These are phyloP conservation scores for Endocalyx cinctus DNA, from an alignment of 2,329 filamentous ascomycete species.

Conservation along the genomic window DNA sequence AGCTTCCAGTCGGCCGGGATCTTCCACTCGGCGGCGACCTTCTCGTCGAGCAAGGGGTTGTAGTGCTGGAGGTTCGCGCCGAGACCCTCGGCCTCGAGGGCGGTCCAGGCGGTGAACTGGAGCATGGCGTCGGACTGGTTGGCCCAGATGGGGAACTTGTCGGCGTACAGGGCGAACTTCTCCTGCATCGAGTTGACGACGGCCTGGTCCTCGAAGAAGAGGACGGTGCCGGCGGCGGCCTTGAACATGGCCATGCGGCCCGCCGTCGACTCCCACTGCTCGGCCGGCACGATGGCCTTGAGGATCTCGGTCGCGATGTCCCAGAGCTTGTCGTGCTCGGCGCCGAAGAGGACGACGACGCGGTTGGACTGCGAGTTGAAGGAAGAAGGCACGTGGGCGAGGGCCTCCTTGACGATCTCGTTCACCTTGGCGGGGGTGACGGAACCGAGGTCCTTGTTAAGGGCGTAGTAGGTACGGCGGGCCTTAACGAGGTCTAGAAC, in stretches of 20 bases:
- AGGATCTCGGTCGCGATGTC: conserved; percentile 62
- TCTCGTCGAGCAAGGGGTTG: conserved; percentile 77
- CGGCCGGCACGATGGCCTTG: conserved; percentile 63
- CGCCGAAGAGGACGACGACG: conserved; percentile 71
- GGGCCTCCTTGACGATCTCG: conserved; percentile 59
- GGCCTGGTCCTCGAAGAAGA: conserved; percentile 80
- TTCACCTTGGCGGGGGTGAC: conserved; percentile 55
- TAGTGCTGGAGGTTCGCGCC: conserved; percentile 92
- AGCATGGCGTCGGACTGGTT: conserved; percentile 77
- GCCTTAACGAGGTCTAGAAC: conserved; percentile 62
- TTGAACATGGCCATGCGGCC: conserved; percentile 51
- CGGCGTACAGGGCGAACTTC: conserved; percentile 68
- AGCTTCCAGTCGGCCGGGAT: conserved; percentile 71
- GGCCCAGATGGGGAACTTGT: conserved; percentile 75
- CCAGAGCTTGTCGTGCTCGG: conserved; percentile 87
- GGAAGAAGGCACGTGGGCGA: conserved; percentile 68
- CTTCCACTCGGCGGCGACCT: conserved; percentile 65
- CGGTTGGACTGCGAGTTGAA: conserved; percentile 90
- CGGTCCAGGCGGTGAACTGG: conserved; percentile 76
- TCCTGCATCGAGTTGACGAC: conserved; percentile 62
- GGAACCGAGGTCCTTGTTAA: conserved; percentile 59
- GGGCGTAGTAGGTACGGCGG: conserved; percentile 66
- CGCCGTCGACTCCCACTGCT: conserved; percentile 52
- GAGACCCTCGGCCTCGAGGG: conserved; percentile 76
- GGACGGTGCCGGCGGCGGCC: conserved; percentile 71